These are phyloP conservation scores for Mycena galericulata DNA, from an alignment of 768 basidiomycete genomes.

Conservation along the genomic window DNA sequence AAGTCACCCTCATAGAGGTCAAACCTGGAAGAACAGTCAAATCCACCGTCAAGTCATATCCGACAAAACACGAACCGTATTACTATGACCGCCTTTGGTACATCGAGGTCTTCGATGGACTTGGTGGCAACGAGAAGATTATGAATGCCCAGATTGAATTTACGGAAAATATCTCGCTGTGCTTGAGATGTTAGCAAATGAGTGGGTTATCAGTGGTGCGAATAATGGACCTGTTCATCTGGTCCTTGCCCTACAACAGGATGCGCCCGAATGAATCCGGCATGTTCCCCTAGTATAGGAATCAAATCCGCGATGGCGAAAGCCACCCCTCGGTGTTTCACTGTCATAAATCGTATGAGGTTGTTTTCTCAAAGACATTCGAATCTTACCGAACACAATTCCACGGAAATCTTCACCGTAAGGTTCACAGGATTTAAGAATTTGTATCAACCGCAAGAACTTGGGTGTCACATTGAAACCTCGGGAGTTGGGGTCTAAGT, in stretches of 20 bases:
- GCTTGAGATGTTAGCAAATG: conserved; percentile 1
- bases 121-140: conserved; percentile 77
- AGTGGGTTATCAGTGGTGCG: background rate
- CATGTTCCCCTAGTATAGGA: conserved; percentile 60
- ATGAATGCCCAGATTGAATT: conserved; percentile 64
- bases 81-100: conserved; percentile 68
- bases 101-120: conserved; percentile 68
- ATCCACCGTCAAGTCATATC: background rate
- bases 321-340: conserved; percentile 66
- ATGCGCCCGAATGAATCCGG: conserved; percentile 68
- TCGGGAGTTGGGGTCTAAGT: conserved; percentile 64
- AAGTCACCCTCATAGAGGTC: conserved; percentile 73
- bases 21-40: conserved; percentile 53
- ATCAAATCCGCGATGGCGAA: conserved; percentile 69
- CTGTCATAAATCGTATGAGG: conserved; percentile 46
- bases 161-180: conserved; percentile 61
- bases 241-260: conserved; percentile 54
- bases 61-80: conserved; percentile 61
- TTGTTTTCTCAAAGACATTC: background rate
- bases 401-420: conserved; percentile 73
- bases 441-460: conserved; percentile 68
- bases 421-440: conserved; percentile 65
- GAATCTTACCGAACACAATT: conserved; percentile 68
- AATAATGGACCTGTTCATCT: conserved; percentile 40
- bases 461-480: conserved; percentile 80